Evolutionary conservation across 306 rosid species (phyloP).

Genomic region (Prunus mongolica): DNA sequence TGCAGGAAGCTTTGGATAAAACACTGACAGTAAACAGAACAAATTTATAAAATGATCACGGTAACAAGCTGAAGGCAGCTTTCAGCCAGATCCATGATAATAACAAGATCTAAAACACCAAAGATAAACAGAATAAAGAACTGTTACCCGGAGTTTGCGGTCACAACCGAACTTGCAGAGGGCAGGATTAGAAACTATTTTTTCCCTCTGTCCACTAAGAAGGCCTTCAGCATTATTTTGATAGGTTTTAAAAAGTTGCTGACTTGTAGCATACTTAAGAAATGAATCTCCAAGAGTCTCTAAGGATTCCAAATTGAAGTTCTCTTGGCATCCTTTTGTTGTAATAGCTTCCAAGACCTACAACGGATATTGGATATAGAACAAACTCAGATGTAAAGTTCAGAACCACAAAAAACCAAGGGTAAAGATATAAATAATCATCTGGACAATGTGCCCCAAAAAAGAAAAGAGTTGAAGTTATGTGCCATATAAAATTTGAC

Average conservation of each 20-base stretch:
- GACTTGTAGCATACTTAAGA: slow-evolving; percentile 66
- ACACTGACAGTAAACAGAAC: not conserved
- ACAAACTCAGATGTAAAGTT: slow-evolving; percentile 1
- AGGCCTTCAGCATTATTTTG: slow-evolving; percentile 65
- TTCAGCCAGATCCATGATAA: not conserved
- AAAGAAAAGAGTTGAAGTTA: too few species aligned
- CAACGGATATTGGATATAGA: slow-evolving; percentile 8
- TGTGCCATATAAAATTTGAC: too few species aligned
- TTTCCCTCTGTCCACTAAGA: slow-evolving; percentile 49
- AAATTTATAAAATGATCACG: not conserved
- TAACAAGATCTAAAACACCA: not conserved
- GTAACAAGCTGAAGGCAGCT: not conserved
- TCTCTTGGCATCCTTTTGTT: slow-evolving; percentile 56
- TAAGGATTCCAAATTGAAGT: slow-evolving; percentile 66
- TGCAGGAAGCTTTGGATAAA: too few species aligned
- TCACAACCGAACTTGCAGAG: slow-evolving; percentile 57
- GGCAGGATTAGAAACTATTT: slow-evolving; percentile 59
- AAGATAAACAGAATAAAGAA: not conserved
- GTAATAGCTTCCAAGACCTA: slow-evolving; percentile 88
- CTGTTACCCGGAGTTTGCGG: slow-evolving; percentile 48
- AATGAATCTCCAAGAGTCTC: slow-evolving; percentile 93
- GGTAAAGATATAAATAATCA: not conserved
- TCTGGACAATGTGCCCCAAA: too few species aligned
- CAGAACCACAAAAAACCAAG: not conserved
- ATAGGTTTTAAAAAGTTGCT: slow-evolving; percentile 47